Conservation (phyloP, 306 rosid species). For the Castanea crenata region DNA sequence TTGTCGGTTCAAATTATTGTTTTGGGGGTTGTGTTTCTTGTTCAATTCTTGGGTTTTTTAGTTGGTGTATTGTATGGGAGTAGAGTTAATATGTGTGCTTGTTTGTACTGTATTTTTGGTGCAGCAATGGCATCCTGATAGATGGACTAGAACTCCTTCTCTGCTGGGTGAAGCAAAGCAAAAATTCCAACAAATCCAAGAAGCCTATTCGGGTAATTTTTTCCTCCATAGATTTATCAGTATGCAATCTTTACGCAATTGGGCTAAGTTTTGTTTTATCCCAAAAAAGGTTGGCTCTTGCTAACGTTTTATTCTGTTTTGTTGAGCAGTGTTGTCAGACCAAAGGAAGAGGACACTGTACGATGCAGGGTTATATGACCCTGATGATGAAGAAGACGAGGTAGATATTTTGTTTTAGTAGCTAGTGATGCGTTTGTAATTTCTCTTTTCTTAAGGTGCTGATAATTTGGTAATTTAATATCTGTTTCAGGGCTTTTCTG, state of each 20-base stretch:
- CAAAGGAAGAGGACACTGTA: conserved; percentile 54
- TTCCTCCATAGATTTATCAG: neutral
- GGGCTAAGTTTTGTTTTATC: neutral
- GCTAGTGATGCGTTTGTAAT: neutral
- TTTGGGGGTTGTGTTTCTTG: neutral
- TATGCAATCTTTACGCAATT: neutral
- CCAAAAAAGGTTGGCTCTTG: neutral
- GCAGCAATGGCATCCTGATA: conserved; percentile 92
- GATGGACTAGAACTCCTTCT: conserved; percentile 62
- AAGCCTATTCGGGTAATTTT: conserved; percentile 73
- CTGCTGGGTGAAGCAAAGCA: conserved; percentile 52
- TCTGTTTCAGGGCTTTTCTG: conserved; percentile 52
- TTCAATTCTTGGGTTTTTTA: neutral
- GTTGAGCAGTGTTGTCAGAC: conserved; percentile 65
- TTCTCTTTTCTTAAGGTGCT: neutral
- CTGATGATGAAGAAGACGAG: conserved; percentile 65
- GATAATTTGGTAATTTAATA: neutral
- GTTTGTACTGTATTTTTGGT: neutral
- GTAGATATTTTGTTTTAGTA: conserved; percentile 16
- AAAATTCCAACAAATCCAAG: conserved; percentile 75
- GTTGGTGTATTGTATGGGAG: neutral
- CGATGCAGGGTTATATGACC: conserved; percentile 69
- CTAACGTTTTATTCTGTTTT: neutral
- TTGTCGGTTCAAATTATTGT: too few relatives aligned
- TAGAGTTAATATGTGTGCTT: neutral